Evolutionary conservation across 1,139 yeast species (phyloP).

Genomic region (Debaryomyces sp.): DNA sequence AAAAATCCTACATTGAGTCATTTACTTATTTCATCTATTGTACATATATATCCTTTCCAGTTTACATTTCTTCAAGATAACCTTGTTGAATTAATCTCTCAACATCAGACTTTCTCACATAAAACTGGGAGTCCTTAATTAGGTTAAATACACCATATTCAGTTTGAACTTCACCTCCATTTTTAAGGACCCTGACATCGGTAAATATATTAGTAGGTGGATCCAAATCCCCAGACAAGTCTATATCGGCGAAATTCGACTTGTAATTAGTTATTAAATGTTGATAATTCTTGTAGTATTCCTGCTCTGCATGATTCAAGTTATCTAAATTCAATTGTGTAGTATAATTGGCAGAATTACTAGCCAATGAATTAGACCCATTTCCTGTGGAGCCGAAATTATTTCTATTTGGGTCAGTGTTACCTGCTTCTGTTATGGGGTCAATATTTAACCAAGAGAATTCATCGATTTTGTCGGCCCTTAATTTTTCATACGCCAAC

Average conservation of each 20-base stretch:
- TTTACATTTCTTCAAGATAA: conserved; percentile 73
- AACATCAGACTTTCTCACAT: conserved; percentile 91
- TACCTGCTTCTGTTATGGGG: conserved; percentile 27
- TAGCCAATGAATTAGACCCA: conserved; percentile 4
- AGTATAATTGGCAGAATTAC: conserved; percentile 24
- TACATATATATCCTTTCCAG: neutral
- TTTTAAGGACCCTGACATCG: conserved; percentile 89
- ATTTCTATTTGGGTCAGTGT: conserved; percentile 2
- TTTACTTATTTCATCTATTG: neutral
- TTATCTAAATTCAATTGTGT: conserved; percentile 46
- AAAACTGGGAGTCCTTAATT: conserved; percentile 94
- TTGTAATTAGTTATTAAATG: conserved; percentile 76
- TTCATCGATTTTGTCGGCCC: conserved; percentile 70
- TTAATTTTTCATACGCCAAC: conserved; percentile 74
- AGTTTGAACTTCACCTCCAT: conserved; percentile 97
- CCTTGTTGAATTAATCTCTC: conserved; percentile 95
- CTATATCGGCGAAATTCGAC: conserved; percentile 82
- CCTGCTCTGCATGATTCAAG: conserved; percentile 78
- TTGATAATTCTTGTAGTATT: conserved; percentile 70
- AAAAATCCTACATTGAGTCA: neutral
- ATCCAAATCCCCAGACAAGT: conserved; percentile 79
- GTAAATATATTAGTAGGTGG: conserved; percentile 93
- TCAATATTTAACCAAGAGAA: conserved; percentile 68
- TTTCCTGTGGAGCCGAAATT: neutral
- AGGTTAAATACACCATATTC: conserved; percentile 95